Conservation (phyloP, 1,284 basidiomycete species). For the Sanghuangporus sanghuang region DNA sequence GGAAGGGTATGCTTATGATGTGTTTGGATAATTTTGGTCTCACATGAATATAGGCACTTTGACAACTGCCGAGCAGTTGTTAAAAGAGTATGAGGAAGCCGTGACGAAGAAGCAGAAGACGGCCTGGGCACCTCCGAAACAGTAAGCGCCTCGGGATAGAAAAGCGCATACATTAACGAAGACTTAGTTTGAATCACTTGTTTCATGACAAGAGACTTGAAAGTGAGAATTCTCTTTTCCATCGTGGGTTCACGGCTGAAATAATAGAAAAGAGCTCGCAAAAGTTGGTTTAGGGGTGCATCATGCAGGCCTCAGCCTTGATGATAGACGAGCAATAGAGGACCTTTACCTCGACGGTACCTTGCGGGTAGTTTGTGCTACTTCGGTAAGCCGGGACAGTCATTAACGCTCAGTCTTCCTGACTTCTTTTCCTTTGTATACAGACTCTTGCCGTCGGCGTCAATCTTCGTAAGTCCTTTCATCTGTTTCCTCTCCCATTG, state of each 20-base stretch:
- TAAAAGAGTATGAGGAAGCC: conserved; percentile 64
- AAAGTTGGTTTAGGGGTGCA: conserved; percentile 75
- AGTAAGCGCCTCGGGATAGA: conserved; percentile 31
- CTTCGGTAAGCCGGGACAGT: conserved; percentile 49
- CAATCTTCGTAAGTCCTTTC: conserved; percentile 63
- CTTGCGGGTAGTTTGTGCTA: conserved; percentile 67
- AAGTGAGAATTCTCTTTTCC: conserved; percentile 34
- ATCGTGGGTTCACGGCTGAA: background rate
- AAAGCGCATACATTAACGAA: conserved; percentile 1
- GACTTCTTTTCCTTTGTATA: background rate
- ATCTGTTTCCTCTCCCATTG: background rate
- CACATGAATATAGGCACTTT: conserved; percentile 46
- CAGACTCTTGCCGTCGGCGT: conserved; percentile 87
- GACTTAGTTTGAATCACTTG: conserved; percentile 35
- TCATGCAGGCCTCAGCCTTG: conserved; percentile 76
- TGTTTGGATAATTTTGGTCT: background rate
- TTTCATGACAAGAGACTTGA: conserved; percentile 62
- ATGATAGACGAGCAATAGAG: conserved; percentile 71
- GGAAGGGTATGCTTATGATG: conserved; percentile 54
- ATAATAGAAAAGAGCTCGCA: conserved; percentile 43
- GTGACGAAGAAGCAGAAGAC: conserved; percentile 43
- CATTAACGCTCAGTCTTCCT: background rate
- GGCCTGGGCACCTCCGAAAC: conserved; percentile 58
- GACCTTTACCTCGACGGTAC: conserved; percentile 60
- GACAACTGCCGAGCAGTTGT: conserved; percentile 67